A percentile compares a stretch with the other conserved stretches of the same genome.
phyloP scores from a whole-genome alignment of 371 early-diverging fungal species.

The Nematocida sp. region DNA sequence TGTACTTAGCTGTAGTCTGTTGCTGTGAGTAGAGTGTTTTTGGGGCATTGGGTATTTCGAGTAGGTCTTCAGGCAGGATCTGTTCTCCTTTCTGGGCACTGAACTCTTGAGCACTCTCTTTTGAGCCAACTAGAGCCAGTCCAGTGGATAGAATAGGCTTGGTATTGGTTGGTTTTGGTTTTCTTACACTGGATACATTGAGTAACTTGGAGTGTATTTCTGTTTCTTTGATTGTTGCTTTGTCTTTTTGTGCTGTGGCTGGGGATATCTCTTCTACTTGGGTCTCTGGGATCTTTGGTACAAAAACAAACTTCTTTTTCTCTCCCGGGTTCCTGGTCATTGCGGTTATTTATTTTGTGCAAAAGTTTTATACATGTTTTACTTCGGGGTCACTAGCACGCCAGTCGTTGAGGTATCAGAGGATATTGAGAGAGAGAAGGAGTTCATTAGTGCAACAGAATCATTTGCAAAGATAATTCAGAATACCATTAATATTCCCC shows the following conservation, averaged over 20 bases:
- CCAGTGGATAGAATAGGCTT: too few relatives aligned
- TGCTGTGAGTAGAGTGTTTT: too few relatives aligned
- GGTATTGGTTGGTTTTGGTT: too few relatives aligned
- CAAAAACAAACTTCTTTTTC: slow-evolving; percentile 33
- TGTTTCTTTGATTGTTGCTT: not conserved
- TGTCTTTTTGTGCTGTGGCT: not conserved
- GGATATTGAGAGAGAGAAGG: slow-evolving; percentile 24
- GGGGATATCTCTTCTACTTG: not conserved
- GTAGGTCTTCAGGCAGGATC: too few relatives aligned
- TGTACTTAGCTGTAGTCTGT: too few relatives aligned
- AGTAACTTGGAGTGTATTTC: not conserved
- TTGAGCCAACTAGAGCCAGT: too few relatives aligned
- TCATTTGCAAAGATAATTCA: not conserved
- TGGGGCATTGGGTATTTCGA: too few relatives aligned
- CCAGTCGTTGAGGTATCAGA: slow-evolving; percentile 13
- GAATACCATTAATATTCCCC: slow-evolving; percentile 6
- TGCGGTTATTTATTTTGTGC: slow-evolving; percentile 7
- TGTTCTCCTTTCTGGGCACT: too few relatives aligned
- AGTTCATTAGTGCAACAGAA: not conserved
- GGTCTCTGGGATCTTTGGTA: slow-evolving; percentile 34
- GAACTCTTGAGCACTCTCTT: too few relatives aligned
- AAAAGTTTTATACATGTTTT: slow-evolving; percentile 34
- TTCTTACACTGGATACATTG: not conserved
- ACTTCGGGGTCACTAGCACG: slow-evolving; percentile 2
- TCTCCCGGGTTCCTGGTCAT: slow-evolving; percentile 27